A percentile compares a stretch with the other conserved stretches of the same genome.
These are phyloP conservation scores for Aspergillus unguis DNA, from an alignment of 2,329 filamentous ascomycete species.

Conservation along the genomic window DNA sequence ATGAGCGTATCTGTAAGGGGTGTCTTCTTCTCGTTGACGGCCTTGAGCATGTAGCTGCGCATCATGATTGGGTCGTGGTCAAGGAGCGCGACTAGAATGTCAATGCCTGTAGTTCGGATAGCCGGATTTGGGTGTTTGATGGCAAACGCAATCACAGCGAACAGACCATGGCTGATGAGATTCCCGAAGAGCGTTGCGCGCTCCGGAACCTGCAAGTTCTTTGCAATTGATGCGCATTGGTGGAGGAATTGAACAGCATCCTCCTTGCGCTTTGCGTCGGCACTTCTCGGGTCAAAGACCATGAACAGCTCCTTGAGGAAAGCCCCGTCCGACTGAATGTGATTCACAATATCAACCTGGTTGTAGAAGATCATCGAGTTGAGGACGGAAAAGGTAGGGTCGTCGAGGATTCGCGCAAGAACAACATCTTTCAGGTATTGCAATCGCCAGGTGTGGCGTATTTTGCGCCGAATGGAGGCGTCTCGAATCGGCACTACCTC, in stretches of 20 bases:
- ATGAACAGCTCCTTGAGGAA: conserved; percentile 85
- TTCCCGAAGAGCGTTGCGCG: conserved; percentile 82
- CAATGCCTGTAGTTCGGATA: conserved; percentile 86
- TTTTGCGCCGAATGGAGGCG: conserved; percentile 76
- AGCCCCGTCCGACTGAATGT: conserved; percentile 74
- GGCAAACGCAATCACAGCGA: conserved; percentile 88
- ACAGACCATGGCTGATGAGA: conserved; percentile 81
- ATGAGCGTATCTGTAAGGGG: conserved; percentile 90
- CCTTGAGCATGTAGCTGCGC: conserved; percentile 85
- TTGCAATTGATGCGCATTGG: conserved; percentile 90
- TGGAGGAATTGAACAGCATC: conserved; percentile 95
- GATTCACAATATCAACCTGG: conserved; percentile 94
- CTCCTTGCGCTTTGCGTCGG: conserved; percentile 72
- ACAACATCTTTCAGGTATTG: conserved; percentile 99
- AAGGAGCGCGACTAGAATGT: conserved; percentile 89
- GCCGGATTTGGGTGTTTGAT: conserved; percentile 79
- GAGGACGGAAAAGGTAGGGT: conserved; percentile 94
- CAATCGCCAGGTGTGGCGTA: conserved; percentile 91
- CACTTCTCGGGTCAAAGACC: conserved; percentile 68
- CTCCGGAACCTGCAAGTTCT: conserved; percentile 82
- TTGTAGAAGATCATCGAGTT: conserved; percentile 99
- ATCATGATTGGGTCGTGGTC: conserved; percentile 96
- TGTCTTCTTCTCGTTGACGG: conserved; percentile 79
- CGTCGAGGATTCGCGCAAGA: conserved; percentile 89
- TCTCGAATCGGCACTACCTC: conserved; percentile 94